Percentiles rank a stretch among this genome's conserved stretches.
phyloP scores from a whole-genome alignment of 2,329 filamentous ascomycete species.

The Chaetomiaceae sp. region DNA sequence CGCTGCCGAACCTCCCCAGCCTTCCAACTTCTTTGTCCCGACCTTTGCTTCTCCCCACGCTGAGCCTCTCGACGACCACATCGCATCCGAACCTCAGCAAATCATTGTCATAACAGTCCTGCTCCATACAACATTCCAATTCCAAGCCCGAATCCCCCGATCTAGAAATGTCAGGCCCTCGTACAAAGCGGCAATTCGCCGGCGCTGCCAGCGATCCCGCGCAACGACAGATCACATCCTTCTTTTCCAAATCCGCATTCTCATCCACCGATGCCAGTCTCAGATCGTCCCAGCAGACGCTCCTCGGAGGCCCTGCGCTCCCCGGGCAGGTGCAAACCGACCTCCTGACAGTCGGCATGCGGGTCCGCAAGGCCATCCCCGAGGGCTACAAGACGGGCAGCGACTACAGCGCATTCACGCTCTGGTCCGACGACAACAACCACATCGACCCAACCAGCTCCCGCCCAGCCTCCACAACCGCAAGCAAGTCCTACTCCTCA shows the following conservation, averaged over 20 bases:
- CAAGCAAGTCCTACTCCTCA: slow-evolving; percentile 3
- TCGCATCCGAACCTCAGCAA: not conserved
- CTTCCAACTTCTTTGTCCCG: not conserved
- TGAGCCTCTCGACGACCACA: not conserved
- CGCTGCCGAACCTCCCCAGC: not conserved
- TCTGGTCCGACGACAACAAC: slow-evolving; percentile 41
- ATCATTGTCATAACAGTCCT: no score
- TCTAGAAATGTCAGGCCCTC: slow-evolving; percentile 45
- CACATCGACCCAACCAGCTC: slow-evolving; percentile 14
- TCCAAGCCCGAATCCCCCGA: no score
- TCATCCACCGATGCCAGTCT: slow-evolving; percentile 34
- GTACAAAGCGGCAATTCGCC: slow-evolving; percentile 58
- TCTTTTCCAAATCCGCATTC: slow-evolving; percentile 41
- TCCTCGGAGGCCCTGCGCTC: slow-evolving; percentile 41
- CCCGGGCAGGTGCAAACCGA: slow-evolving; percentile 68
- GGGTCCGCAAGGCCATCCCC: slow-evolving; percentile 84
- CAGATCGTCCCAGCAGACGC: slow-evolving; percentile 26
- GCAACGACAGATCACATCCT: slow-evolving; percentile 60
- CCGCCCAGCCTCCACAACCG: slow-evolving; percentile 11
- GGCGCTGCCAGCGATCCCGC: slow-evolving; percentile 53
- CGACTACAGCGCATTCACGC: slow-evolving; percentile 44
- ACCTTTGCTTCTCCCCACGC: no score
- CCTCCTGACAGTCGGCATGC: slow-evolving; percentile 90
- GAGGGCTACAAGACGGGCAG: slow-evolving; percentile 85
- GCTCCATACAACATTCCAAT: no score